A percentile compares a stretch with the other conserved stretches of the same genome.
These are phyloP conservation scores for Hypoxylon subgilvum DNA, from an alignment of 495 filamentous ascomycete species.

Conservation along the genomic window DNA sequence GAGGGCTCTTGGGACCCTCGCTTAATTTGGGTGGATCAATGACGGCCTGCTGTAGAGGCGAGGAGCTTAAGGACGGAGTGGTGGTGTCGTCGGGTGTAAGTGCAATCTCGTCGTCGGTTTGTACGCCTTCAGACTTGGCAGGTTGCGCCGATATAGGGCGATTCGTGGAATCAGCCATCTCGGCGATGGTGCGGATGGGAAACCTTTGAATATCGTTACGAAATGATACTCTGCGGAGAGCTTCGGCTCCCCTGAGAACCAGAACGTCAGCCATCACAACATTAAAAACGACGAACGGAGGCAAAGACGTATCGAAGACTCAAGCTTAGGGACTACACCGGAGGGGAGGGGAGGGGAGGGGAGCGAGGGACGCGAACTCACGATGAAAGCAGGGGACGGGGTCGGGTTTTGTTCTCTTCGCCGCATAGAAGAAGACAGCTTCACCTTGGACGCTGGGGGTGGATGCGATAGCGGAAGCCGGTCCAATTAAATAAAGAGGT, in stretches of 20 bases:
- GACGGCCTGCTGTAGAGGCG: constrained; percentile 47
- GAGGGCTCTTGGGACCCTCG: constrained; percentile 56
- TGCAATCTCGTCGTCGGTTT: constrained; percentile 52
- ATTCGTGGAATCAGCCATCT: constrained; percentile 55
- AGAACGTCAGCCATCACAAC: constrained; percentile 49
- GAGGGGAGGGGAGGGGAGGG: constrained; percentile 24
- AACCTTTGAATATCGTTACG: constrained; percentile 44
- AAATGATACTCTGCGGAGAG: constrained; percentile 48
- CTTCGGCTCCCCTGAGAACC: constrained; percentile 47
- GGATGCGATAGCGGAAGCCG: constrained; percentile 24
- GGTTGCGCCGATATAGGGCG: constrained; percentile 38
- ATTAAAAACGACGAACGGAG: constrained; percentile 3
- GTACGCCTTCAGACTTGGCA: constrained; percentile 48
- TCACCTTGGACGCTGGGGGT: constrained; percentile 19
- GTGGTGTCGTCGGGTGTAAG: constrained; percentile 50
- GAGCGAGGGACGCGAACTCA: constrained; percentile 16
- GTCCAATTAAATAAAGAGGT: constrained; percentile 32
- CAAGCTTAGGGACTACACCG: background rate
- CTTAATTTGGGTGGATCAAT: constrained; percentile 51
- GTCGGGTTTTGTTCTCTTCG: constrained; percentile 21
- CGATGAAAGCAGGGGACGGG: constrained; percentile 25
- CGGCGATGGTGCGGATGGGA: constrained; percentile 46
- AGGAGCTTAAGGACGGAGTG: constrained; percentile 47
- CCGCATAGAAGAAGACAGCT: constrained; percentile 15
- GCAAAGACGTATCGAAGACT: background rate